Percentiles rank a stretch among this genome's conserved stretches.
phyloP scores from a whole-genome alignment of 2,329 filamentous ascomycete genomes.

The Colletotrichum liriopes region DNA sequence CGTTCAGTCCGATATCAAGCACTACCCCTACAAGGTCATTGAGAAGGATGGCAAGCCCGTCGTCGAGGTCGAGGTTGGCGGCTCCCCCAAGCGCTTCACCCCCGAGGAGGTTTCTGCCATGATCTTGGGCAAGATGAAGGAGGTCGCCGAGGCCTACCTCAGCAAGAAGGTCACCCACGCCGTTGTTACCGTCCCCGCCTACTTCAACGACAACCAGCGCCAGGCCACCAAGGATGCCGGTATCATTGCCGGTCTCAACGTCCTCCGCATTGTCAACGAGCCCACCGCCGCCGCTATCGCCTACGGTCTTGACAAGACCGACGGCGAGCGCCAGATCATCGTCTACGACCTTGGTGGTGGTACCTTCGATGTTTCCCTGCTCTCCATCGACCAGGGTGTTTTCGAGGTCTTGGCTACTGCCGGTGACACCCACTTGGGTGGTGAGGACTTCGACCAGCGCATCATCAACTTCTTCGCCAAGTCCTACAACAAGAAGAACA shows the following conservation, averaged over 20 bases:
- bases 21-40: slow-evolving; percentile 97
- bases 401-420: slow-evolving; percentile 96
- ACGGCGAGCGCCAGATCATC: slow-evolving; percentile 88
- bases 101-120: slow-evolving; percentile 87
- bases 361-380: slow-evolving; percentile 94
- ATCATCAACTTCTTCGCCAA: slow-evolving; percentile 97
- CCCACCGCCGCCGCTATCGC: slow-evolving; percentile 96
- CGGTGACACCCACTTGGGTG: slow-evolving; percentile 97
- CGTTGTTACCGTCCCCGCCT: slow-evolving; percentile 94
- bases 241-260: slow-evolving; percentile 91
- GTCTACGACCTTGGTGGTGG: slow-evolving; percentile 95
- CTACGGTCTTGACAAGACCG: slow-evolving; percentile 92
- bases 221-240: slow-evolving; percentile 97
- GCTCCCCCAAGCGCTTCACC: slow-evolving; percentile 79
- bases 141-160: slow-evolving; percentile 83
- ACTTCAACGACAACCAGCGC: slow-evolving; percentile 99
- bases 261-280: slow-evolving; percentile 97
- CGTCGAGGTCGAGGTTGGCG: slow-evolving; percentile 81
- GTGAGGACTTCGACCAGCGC: slow-evolving; percentile 99
- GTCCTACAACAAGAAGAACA: slow-evolving; percentile 98
- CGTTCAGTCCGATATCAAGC: slow-evolving; percentile 94
- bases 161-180: slow-evolving; percentile 89
- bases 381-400: slow-evolving; percentile 91
- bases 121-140: slow-evolving; percentile 89
- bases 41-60: slow-evolving; percentile 92